These are phyloP conservation scores for Metschnikowia reukaufii DNA, from an alignment of 805 yeast species.

Conservation along the genomic window DNA sequence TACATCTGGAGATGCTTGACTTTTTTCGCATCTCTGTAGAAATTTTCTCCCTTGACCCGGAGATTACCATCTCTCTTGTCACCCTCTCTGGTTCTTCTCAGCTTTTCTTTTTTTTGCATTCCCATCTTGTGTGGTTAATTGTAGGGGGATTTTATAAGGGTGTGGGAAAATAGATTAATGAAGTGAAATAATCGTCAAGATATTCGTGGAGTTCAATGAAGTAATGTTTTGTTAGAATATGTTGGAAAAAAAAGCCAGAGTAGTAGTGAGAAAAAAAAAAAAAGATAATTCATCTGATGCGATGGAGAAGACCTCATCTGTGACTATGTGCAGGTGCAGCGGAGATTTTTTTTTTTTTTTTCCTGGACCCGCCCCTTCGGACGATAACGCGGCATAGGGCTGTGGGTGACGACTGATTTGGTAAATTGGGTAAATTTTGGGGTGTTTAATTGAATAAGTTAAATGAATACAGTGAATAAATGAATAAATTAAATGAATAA, in stretches of 20 bases:
- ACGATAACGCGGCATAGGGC: background rate
- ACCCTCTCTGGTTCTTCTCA: slow-evolving; percentile 80
- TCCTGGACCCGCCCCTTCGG: background rate
- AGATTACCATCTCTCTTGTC: slow-evolving; percentile 85
- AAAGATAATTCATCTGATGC: slow-evolving; percentile 2
- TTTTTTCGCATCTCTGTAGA: slow-evolving; percentile 90
- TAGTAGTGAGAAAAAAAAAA: slow-evolving; percentile 1
- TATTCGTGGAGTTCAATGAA: background rate
- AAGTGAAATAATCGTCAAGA: background rate
- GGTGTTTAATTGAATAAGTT: too few relatives aligned
- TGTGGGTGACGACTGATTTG: too few relatives aligned
- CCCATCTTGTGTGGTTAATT: slow-evolving; percentile 58
- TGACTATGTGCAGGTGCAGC: slow-evolving; percentile 1
- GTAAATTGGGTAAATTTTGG: too few relatives aligned
- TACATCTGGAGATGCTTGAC: slow-evolving; percentile 91
- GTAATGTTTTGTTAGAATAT: background rate
- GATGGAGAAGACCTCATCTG: slow-evolving; percentile 7
- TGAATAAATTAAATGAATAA: too few relatives aligned
- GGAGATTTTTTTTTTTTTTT: too few relatives aligned
- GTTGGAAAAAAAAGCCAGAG: too few relatives aligned
- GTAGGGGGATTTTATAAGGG: background rate
- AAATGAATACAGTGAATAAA: too few relatives aligned
- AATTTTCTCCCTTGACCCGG: slow-evolving; percentile 94
- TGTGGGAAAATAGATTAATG: background rate
- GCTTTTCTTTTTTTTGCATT: slow-evolving; percentile 86